These are phyloP conservation scores for Salix brachista DNA, from an alignment of 345 rosid genomes.

Conservation along the genomic window DNA sequence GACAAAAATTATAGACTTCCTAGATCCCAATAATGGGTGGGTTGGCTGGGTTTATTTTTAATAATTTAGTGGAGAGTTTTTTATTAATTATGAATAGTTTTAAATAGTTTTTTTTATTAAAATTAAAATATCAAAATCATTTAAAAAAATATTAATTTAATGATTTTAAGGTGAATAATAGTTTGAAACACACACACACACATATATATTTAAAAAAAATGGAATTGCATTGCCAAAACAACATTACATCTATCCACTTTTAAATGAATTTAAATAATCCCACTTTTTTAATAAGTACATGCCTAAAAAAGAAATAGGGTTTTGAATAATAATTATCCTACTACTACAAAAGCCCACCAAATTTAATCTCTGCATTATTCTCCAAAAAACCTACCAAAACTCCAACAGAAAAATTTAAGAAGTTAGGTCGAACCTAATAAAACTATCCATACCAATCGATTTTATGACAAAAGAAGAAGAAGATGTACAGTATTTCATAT, in stretches of 20 bases:
- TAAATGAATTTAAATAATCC: background rate
- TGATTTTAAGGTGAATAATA: too few species aligned
- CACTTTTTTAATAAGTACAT: background rate
- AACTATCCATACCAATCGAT: background rate
- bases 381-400: background rate
- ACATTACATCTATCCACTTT: slow-evolving; percentile 18
- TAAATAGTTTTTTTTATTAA: too few species aligned
- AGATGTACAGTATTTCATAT: background rate
- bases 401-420: background rate
- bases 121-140: too few species aligned
- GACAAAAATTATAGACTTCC: slow-evolving; percentile 6
- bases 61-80: too few species aligned
- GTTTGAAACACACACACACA: too few species aligned
- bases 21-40: background rate
- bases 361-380: background rate
- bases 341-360: background rate
- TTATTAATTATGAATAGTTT: too few species aligned
- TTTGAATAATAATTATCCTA: background rate
- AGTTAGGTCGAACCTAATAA: background rate
- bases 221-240: slow-evolving; percentile 10
- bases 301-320: background rate
- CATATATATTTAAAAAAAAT: too few species aligned
- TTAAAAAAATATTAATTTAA: too few species aligned
- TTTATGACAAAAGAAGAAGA: background rate
- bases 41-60: slow-evolving; percentile 7